Conservation (phyloP, 768 basidiomycete genomes). For the Lyophyllum shimeji region DNA sequence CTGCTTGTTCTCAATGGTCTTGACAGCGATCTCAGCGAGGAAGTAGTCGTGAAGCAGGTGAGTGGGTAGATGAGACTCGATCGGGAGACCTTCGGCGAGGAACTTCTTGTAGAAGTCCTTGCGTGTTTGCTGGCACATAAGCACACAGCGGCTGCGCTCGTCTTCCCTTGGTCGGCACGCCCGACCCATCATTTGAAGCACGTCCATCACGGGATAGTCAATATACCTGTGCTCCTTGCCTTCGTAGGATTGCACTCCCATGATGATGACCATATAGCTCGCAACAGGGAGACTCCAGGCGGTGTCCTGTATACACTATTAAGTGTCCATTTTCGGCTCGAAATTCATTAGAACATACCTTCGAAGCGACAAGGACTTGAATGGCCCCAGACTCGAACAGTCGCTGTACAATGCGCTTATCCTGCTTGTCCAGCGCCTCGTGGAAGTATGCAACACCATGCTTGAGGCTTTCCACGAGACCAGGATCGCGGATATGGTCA, state of each 20-base stretch:
- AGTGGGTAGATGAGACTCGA: constrained; percentile 92
- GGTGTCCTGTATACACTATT: constrained; percentile 62
- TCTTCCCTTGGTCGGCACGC: constrained; percentile 92
- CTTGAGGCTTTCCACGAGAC: constrained; percentile 75
- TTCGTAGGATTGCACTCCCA: constrained; percentile 98
- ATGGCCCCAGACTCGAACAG: constrained; percentile 94
- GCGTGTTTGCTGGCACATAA: constrained; percentile 97
- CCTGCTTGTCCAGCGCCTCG: constrained; percentile 88
- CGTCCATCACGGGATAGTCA: constrained; percentile 98
- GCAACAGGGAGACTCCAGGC: constrained; percentile 95
- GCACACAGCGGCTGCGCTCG: constrained; percentile 86
- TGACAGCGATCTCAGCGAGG: constrained; percentile 96
- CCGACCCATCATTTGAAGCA: constrained; percentile 99
- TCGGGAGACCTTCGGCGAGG: constrained; percentile 93
- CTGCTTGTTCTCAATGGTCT: constrained; percentile 99
- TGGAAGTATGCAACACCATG: constrained; percentile 96
- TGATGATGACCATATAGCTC: constrained; percentile 97
- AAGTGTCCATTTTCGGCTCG: not conserved
- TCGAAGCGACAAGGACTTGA: constrained; percentile 91
- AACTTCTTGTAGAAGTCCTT: constrained; percentile 99
- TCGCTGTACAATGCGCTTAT: constrained; percentile 91
- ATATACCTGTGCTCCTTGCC: constrained; percentile 98
- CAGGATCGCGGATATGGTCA: constrained; percentile 76
- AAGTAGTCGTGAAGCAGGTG: constrained; percentile 95
- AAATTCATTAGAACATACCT: constrained; percentile 43